These are phyloP conservation scores for Aspergillus ochraceus DNA, from an alignment of 2,329 filamentous ascomycete species.

Conservation along the genomic window DNA sequence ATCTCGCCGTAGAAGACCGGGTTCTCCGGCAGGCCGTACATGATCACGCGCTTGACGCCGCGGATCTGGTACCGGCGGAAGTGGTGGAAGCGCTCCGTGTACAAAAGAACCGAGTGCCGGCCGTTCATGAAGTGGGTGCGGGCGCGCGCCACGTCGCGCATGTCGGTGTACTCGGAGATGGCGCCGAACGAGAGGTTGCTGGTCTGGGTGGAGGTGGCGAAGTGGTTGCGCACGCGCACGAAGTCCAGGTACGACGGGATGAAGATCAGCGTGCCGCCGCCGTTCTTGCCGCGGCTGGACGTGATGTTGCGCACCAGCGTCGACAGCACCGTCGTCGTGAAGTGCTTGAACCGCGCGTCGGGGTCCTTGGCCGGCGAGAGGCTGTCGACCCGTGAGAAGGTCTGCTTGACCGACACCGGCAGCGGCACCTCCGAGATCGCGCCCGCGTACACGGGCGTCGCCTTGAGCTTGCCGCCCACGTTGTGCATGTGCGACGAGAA, in stretches of 20 bases:
- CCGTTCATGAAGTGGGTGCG: constrained; percentile 84
- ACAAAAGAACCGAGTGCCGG: constrained; percentile 78
- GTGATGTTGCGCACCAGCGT: constrained; percentile 63
- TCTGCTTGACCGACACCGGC: constrained; percentile 72
- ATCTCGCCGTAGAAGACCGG: constrained; percentile 54
- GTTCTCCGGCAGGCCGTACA: constrained; percentile 91
- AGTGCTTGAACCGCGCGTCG: constrained; percentile 87
- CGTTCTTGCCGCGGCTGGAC: constrained; percentile 44
- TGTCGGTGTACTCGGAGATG: constrained; percentile 83
- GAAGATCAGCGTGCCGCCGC: constrained; percentile 77
- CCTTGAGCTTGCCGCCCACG: constrained; percentile 74
- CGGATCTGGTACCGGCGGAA: constrained; percentile 83
- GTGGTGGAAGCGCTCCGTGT: constrained; percentile 95
- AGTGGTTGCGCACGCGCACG: constrained; percentile 87
- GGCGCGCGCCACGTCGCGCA: constrained; percentile 76
- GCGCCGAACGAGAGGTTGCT: constrained; percentile 70
- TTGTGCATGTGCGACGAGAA: constrained; percentile 77
- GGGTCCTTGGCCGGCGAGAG: constrained; percentile 72
- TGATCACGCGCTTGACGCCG: constrained; percentile 79
- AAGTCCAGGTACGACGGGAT: constrained; percentile 95
- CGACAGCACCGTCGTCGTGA: constrained; percentile 78
- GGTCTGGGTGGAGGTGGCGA: constrained; percentile 66
- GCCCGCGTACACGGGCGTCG: constrained; percentile 68
- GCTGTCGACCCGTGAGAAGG: constrained; percentile 82
- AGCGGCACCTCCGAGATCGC: constrained; percentile 69